Evolutionary conservation across 164 flowering plant species (phyloP), one percentile per base, ranked within the genome.

Genomic region (Pachysandra terminalis): DNA sequence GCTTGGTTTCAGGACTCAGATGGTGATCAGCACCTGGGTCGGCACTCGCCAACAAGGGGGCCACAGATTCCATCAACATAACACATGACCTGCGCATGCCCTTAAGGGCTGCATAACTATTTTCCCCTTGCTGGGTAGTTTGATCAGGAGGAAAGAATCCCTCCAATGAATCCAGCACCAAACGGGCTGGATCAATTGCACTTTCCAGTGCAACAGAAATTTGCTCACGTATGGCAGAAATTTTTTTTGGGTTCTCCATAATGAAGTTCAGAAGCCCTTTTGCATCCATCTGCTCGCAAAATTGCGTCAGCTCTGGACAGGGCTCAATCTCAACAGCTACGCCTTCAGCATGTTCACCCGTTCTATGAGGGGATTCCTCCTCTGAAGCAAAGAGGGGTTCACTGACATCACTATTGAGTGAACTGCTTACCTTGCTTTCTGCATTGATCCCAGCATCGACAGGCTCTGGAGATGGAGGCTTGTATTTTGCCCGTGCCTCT

Each of bases 271-370:
- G 78, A 70, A 89, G 85, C 68, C 91, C 90, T 74, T 80, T 79
- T 27, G 86, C 82, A 79, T 89, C 90, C 91, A 87, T 84, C n/a
- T 83, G 86, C 81, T 82, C 78, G 73, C 90, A 87, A 72, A 86
- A 81, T 74, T 84, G 84, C 62, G 40, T 71, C 69, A 89, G 80
- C 75, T 84, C 84, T 65, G 81, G 85, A 73, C 82, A 82, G 80
- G 86, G 88, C 83, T 82, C 79, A 60, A 81, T 80, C 70, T 82
- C 84, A 61, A 59, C 71, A 76, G 79, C 78, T 75, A 72, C 73
- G 23, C 59, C 72, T 67, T 79, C 81, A 68, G 73, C 74, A 65
- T 69, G 75, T 74, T 79, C 84, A 56, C 75, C 80, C 53, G 76
- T 71, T 63, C 68, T 79, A 77, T 59, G 67, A 78, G 88, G 80